Base-by-base conservation (phyloP, 2,329 filamentous ascomycete genomes). In the Leptographium lundbergii region DNA sequence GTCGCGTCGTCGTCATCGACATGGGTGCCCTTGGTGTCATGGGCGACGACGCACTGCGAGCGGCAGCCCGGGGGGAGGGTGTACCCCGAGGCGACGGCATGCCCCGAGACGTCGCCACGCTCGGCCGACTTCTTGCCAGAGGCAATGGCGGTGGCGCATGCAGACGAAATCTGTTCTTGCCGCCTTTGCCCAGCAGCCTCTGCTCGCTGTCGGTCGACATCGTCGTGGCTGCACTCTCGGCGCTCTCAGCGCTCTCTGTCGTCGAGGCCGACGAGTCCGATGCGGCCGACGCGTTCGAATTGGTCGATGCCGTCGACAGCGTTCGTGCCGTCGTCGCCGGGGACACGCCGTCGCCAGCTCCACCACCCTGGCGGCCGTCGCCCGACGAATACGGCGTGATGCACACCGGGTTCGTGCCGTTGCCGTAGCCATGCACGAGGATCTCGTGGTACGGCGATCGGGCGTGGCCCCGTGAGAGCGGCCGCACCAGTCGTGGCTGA, bases 341-440 rank as follows among this genome's bases (percentile, higher is more conserved):
- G 6, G 65, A 27, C 0, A 68, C 68, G n/a, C 65, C 24, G 22
- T 29, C 45, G 22, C 13, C 14, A 9, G n/a, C n/a, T n/a, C 1
- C 42, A 14, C 42, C 42, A 4, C 17, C 19, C 14, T 27, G 27
- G 0, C 27, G 2, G 52, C 52, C 3, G 47, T 27, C 11, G 50
- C 36, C 1, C 1, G 42, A n/a, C 17, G 14, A n/a, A 19, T 45
- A n/a, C 17, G 53, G 14, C 19, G 57, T n/a, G 4, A 57, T 48
- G 14, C 59, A 39, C n/a, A 64, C 61, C 0, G 58, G 24, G 42
- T 77, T 77, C 2, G 74, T 79, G 1, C 77, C 78, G 55, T 81
- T 81, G 11, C 79, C 79, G 60, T 82, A 81, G 0, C 78, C 77
- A 5, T 75, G 72, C 7, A 81, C 72, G 0, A 81, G 69, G 32